Conservation (phyloP, 805 yeast species). For the Candida patagonica region DNA sequence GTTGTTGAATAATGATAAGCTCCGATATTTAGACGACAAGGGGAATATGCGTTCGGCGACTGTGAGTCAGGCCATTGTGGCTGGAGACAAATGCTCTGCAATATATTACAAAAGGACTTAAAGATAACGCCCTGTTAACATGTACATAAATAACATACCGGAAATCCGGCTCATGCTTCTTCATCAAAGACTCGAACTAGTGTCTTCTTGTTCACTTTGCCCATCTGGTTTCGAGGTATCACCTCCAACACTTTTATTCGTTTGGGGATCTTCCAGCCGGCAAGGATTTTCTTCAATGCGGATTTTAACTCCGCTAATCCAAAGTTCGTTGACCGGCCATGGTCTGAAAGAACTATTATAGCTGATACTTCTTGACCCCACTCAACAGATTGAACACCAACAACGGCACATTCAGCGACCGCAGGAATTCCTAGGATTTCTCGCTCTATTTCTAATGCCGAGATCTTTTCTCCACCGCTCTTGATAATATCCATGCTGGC, state of each 20-base stretch:
- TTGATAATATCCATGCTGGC: slow-evolving; percentile 31
- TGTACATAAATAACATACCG: slow-evolving; percentile 3
- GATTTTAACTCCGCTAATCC: slow-evolving; percentile 18
- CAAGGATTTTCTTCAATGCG: slow-evolving; percentile 17
- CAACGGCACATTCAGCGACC: slow-evolving; percentile 25
- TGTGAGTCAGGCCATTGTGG: slow-evolving; percentile 47
- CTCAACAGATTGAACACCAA: slow-evolving; percentile 24
- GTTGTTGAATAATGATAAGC: slow-evolving; percentile 27
- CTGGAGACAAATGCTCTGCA: slow-evolving; percentile 56
- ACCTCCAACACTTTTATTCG: slow-evolving; percentile 21
- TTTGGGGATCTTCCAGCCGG: slow-evolving; percentile 28
- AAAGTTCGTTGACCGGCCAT: slow-evolving; percentile 12
- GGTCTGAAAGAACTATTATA: slow-evolving; percentile 18
- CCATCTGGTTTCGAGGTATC: slow-evolving; percentile 30
- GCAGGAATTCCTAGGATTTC: slow-evolving; percentile 25
- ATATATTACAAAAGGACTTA: slow-evolving; percentile 40
- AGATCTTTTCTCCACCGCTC: slow-evolving; percentile 28
- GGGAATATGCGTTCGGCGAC: slow-evolving; percentile 22
- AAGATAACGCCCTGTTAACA: not conserved
- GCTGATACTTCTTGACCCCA: slow-evolving; percentile 30
- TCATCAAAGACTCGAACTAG: slow-evolving; percentile 17
- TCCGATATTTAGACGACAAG: slow-evolving; percentile 19
- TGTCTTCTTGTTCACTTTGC: slow-evolving; percentile 28
- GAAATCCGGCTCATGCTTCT: not conserved
- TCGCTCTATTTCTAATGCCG: slow-evolving; percentile 28